Base-by-base conservation (phyloP, 257 asterid genomes). In the Prunella vulgaris region DNA sequence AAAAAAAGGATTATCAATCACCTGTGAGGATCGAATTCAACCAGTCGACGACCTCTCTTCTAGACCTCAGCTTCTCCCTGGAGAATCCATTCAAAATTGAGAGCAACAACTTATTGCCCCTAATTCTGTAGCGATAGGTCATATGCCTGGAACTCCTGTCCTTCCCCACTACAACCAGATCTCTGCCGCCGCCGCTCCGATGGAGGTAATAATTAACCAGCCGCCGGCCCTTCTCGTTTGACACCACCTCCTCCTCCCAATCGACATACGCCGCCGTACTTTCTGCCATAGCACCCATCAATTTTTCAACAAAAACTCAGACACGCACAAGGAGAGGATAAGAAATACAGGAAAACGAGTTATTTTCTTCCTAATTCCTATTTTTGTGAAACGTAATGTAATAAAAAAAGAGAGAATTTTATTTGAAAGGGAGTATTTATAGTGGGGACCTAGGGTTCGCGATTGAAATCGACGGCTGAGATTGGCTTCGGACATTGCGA, bases 131-230 rank as follows among this genome's bases (percentile, higher is more conserved):
- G 28, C 58, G 70, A 71, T 87, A 92, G 4, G 88, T 79, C 83
- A 89, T 81, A 60, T 76, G 85, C 74, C 81, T 61, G 12, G 62
- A 51, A 49, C 76, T 81, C 79, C 81, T 89, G 77, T 89, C 94
- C 73, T 83, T 89, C 33, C 98, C 97, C 7, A 87, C 84, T 25
- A 89, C 88, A 9, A 82, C 95, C 82, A 89, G 87, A 89, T 92
- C 96, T 76, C 82, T 72, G 20, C 78, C 85, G 15, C 70, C 79
- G 59, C 87, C 90, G 69, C 86, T 63, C 32, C 88, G 84, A 69
- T 82, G 79, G 73, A 92, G 81, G 76, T 82, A 87, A 73, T 89
- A 92, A 40, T 62, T 85, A 28, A 88, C 88, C 83, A 83, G 88
- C 51, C 87, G 80, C 78, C 79, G 84, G 49, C 90, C 95, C 59